A percentile compares a stretch with the other conserved stretches of the same genome.
phyloP scores from a whole-genome alignment of 2,329 filamentous ascomycete species.

The Aspergillus ibericus region DNA sequence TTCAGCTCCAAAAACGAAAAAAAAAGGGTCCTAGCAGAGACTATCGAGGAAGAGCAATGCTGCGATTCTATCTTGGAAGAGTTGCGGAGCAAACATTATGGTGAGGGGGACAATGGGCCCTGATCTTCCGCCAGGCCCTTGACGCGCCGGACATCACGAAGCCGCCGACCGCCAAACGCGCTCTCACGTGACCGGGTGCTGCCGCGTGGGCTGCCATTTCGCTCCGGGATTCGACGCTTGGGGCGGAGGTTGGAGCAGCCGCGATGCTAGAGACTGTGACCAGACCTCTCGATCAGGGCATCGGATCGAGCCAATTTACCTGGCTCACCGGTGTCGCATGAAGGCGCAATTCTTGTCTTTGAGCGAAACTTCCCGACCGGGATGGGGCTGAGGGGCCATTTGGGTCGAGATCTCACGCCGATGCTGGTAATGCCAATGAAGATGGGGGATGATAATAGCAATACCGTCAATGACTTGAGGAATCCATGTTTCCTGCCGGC shows the following conservation, averaged over 20 bases:
- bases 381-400: not conserved
- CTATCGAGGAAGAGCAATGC: too few species aligned
- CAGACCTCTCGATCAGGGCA: not conserved
- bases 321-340: not conserved
- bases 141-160: slow-evolving; percentile 25
- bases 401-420: not conserved
- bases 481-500: not conserved
- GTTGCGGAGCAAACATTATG: not conserved
- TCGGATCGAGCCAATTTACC: not conserved
- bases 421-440: not conserved
- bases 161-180: slow-evolving; percentile 26
- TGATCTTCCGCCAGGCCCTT: not conserved
- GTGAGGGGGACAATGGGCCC: not conserved
- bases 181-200: slow-evolving; percentile 31
- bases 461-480: slow-evolving; percentile 1
- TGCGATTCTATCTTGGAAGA: slow-evolving; percentile 8
- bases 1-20: not conserved
- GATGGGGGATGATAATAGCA: not conserved
- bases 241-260: not conserved
- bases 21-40: not conserved
- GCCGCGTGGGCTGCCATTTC: slow-evolving; percentile 1
- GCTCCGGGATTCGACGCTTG: slow-evolving; percentile 6
- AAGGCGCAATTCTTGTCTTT: not conserved
- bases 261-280: not conserved
- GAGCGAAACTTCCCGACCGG: not conserved